Base-by-base conservation (phyloP, 129 eudicot species). In the Flaveria sonorensis region DNA sequence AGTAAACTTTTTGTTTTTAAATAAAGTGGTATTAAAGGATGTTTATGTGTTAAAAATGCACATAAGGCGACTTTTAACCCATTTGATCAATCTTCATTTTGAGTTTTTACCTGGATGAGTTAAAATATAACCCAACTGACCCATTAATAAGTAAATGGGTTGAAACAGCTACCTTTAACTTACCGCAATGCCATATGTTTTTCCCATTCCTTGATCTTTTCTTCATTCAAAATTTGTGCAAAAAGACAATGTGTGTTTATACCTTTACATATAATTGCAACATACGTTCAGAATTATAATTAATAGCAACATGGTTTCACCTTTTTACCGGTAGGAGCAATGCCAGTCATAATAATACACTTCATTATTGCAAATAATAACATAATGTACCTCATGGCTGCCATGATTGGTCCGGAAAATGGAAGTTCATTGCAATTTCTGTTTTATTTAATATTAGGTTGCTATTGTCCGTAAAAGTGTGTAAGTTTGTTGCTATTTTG, bases 401-500 rank as follows among this genome's bases (percentile, higher is more conserved):
- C 68, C 26, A 24, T 61, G 68, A 28, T 60, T 28, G 68, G 20
- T 62, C 10, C 28, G 3, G 28, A 19, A 26, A 62, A 62, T 62
- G 11, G 5, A 62, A 28, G 19, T 13, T 28, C 3, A n/a, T 28
- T 26, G 18, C 39, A 62, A 62, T 28, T 28, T 26, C 10, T 62
- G 43, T 26, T 62, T 28, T 13, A 12, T 62, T 62, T 26, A 42
- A 4, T 13, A 55, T 3, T 19, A 7, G 11, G 60, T 53, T 53
- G 62, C 62, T 19, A 55, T 55, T 20, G 62, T 55, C 7, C 9
- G 4, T 19, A 19, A 55, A 19, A 62, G 19, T 62, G 40, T 28
- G 20, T 20, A 62, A 26, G 43, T 62, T 26, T 62, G 68, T 13
- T 62, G 68, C 68, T 62, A 62, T 62, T 62, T 62, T 62, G 68